These are phyloP conservation scores for Melampsora americana DNA, from an alignment of 1,284 basidiomycete species.

Conservation along the genomic window DNA sequence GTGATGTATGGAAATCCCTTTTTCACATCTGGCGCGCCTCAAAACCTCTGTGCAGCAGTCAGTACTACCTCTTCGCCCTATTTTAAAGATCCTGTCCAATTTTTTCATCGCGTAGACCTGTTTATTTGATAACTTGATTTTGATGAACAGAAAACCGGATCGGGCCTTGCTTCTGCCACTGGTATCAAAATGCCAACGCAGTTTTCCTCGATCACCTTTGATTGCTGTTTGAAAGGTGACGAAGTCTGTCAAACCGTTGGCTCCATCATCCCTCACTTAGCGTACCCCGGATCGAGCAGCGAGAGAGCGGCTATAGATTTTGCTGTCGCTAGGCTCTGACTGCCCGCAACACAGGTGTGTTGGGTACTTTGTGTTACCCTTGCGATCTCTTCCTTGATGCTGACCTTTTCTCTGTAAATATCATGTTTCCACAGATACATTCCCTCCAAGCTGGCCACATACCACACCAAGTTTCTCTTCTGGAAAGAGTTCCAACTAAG, in stretches of 20 bases:
- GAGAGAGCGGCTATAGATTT: slow-evolving; percentile 16
- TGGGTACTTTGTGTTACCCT: too few relatives aligned
- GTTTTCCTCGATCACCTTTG: slow-evolving; percentile 1
- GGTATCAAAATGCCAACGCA: not conserved
- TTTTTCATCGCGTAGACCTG: not conserved
- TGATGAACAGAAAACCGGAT: not conserved
- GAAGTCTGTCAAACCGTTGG: slow-evolving; percentile 11
- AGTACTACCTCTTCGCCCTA: not conserved
- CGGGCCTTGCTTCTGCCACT: not conserved
- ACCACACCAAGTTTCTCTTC: too few relatives aligned
- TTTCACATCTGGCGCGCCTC: too few relatives aligned
- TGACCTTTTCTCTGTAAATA: too few relatives aligned
- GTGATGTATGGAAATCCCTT: too few relatives aligned
- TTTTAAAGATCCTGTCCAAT: not conserved
- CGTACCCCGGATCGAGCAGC: slow-evolving; percentile 16
- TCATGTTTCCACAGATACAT: too few relatives aligned
- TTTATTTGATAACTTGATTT: not conserved
- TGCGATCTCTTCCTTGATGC: too few relatives aligned
- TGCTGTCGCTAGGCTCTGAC: slow-evolving; percentile 5
- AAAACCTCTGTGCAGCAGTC: slow-evolving; percentile 25
- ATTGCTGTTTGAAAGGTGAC: slow-evolving; percentile 11
- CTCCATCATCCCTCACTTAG: not conserved
- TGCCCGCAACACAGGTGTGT: too few relatives aligned
- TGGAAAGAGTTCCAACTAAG: too few relatives aligned
- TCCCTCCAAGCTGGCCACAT: too few relatives aligned